These are phyloP conservation scores for Closterium sp. DNA, from an alignment of 139 green algal genomes.

Conservation along the genomic window DNA sequence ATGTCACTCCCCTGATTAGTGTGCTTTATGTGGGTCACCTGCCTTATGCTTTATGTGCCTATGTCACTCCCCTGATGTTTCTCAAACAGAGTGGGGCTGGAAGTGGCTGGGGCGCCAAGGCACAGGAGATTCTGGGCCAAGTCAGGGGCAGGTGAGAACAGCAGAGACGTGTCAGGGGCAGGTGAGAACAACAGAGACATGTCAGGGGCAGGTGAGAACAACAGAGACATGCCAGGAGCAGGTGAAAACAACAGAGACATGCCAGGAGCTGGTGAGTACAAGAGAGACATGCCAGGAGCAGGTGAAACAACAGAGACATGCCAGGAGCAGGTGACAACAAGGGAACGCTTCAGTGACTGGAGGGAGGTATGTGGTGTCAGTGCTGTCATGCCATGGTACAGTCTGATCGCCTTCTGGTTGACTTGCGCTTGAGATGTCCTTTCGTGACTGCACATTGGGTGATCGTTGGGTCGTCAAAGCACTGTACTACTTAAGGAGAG, in stretches of 20 bases:
- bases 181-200: not conserved
- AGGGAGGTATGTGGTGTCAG: not conserved
- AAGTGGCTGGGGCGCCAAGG: constrained; percentile 87
- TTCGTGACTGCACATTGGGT: no score
- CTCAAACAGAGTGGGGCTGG: constrained; percentile 48
- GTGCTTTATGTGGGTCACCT: no score
- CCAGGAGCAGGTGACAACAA: not conserved
- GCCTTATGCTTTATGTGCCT: no score
- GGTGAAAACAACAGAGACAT: not conserved
- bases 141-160: constrained; percentile 63
- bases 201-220: constrained; percentile 58
- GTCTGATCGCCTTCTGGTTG: no score
- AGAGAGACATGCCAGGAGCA: not conserved
- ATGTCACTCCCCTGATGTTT: not conserved
- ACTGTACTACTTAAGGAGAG: no score
- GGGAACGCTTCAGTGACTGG: no score
- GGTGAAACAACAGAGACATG: not conserved
- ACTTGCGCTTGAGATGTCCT: no score
- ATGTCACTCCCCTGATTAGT: no score
- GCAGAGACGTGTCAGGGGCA: not conserved
- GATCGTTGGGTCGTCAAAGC: no score
- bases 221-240: not conserved
- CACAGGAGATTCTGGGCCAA: constrained; percentile 81
- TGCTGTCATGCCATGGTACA: no score
- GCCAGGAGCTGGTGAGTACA: not conserved